These are phyloP conservation scores for Hepatocystis sp. DNA, from an alignment of 169 alveolate species.

Conservation along the genomic window DNA sequence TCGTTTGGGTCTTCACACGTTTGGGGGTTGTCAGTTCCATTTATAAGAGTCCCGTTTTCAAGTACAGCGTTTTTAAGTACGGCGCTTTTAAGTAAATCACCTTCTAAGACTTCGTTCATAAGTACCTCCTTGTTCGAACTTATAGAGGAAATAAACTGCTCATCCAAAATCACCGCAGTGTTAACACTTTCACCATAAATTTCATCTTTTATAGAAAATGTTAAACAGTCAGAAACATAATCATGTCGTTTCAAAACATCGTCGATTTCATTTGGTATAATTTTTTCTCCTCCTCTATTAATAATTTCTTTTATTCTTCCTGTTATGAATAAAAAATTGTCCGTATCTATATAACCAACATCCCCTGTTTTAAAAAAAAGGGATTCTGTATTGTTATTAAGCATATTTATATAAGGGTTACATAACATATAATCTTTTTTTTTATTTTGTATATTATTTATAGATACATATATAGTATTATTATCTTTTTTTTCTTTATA, in stretches of 20 bases:
- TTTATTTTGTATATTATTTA: conserved; percentile 21
- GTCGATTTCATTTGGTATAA: conserved; percentile 61
- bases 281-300: conserved; percentile 72
- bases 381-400: conserved; percentile 14
- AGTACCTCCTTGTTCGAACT: too few relatives aligned
- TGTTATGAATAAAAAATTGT: conserved; percentile 46
- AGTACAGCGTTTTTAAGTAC: too few relatives aligned
- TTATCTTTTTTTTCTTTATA: conserved; percentile 62
- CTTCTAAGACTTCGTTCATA: too few relatives aligned
- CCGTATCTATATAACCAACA: conserved; percentile 61
- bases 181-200: conserved; percentile 59
- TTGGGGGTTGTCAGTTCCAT: too few relatives aligned
- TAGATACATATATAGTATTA: conserved; percentile 56
- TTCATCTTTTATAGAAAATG: conserved; percentile 28
- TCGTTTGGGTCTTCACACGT: too few relatives aligned
- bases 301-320: conserved; percentile 69
- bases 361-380: conserved; percentile 74
- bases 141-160: too few relatives aligned
- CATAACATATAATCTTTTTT: conserved; percentile 28
- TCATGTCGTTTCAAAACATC: conserved; percentile 28
- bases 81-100: too few relatives aligned
- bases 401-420: conserved; percentile 17
- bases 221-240: conserved; percentile 28
- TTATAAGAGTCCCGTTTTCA: too few relatives aligned
- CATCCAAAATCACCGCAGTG: conserved; percentile 43